Evolutionary conservation across 805 yeast species (phyloP), one percentile per base, ranked within the genome.

Genomic region (Candida easanensis): DNA sequence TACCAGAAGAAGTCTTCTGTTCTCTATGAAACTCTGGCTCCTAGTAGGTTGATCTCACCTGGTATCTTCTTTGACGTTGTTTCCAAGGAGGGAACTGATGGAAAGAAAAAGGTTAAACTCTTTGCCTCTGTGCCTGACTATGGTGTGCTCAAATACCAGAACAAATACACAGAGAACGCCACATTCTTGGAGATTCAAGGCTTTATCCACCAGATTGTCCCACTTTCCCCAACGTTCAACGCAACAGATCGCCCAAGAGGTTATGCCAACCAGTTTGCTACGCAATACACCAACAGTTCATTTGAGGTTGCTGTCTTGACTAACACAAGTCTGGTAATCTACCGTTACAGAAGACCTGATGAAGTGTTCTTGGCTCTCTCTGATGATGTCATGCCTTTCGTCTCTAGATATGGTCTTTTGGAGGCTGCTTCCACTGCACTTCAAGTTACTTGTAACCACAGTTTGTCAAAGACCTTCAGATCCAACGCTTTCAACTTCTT

Each of bases 381-480:
- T 38, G 90, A 83, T 31, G 80, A 84, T 17, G 76, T 87, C 40
- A 74, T 80, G 40, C 75, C 82, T 39, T 88, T 88, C 58, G 79
- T 83, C 15, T 76, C 77, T 37, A 83, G 85, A 42, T 89, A 88
- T 61, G 97, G 98, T 5, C 75, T 82, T 39, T 81, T 86, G 40
- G 99, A 95, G 62, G 82, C 95, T 4, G 91, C 97, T 58, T 83
- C 96, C 0, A 82, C 93, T 1, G 85, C 97, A 10, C 70, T 93
- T 39, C 84, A 85, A 51, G 79, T 88, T 40, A 86, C 96, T 1
- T 85, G 95, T 57, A 81, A 87, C 43, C 77, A 77, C 50, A 80
- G 80, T 44, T 75, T 78, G 48, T 66, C 91, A 0, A 85, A 70
- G 47, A 56, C 67, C 14, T 58, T 68, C 33, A 66, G 73, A 58